A percentile compares a stretch with the other conserved stretches of the same genome.
Conservation (phyloP, 768 basidiomycete species). For the Collybia sp. region DNA sequence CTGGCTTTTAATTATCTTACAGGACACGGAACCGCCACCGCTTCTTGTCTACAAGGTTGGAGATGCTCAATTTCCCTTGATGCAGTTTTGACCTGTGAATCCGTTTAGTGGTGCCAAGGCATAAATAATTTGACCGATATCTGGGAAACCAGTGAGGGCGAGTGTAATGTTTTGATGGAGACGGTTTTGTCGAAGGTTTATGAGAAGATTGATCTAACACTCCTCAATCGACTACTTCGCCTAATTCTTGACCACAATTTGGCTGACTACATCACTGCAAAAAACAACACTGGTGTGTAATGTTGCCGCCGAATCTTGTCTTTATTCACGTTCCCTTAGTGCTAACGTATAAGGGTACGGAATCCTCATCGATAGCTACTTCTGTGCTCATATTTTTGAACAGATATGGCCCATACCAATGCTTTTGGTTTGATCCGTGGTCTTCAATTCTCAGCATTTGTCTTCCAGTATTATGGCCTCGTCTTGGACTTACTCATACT, state of each 20-base stretch:
- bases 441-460: constrained; percentile 96
- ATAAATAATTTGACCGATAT: constrained; percentile 98
- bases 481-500: constrained; percentile 94
- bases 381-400: constrained; percentile 7
- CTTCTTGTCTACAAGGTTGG: constrained; percentile 87
- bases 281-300: constrained; percentile 83
- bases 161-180: constrained; percentile 99
- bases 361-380: background rate
- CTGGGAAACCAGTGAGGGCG: constrained; percentile 98
- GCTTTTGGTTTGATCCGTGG: constrained; percentile 97
- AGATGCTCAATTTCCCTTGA: background rate
- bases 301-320: background rate
- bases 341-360: constrained; percentile 77
- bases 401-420: constrained; percentile 95
- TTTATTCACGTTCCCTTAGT: constrained; percentile 28
- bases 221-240: constrained; percentile 92
- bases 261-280: constrained; percentile 98
- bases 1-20: constrained; percentile 5
- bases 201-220: constrained; percentile 96
- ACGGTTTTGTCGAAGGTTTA: constrained; percentile 97
- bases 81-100: constrained; percentile 1
- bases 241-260: constrained; percentile 98
- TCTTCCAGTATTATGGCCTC: constrained; percentile 98
- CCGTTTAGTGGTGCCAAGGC: constrained; percentile 85
- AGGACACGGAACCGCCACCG: constrained; percentile 94